phyloP scores from a whole-genome alignment of 108 stramenopile species.

The Nitzschia sp. region DNA sequence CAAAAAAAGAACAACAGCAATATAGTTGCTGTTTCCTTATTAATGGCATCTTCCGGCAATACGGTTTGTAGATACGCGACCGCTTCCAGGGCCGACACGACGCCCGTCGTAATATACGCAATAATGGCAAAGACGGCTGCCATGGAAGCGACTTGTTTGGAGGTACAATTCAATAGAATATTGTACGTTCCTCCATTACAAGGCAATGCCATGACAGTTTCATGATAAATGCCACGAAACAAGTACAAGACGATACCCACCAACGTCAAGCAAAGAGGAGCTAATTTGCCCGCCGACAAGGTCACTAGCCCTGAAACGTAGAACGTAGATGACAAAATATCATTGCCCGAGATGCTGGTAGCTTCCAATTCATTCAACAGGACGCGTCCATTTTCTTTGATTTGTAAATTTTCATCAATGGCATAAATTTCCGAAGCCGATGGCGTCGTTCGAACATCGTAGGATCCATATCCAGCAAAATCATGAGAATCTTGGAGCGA shows the following conservation, averaged over 20 bases:
- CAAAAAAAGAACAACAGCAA: constrained; percentile 58
- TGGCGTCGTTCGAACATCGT: constrained; percentile 34
- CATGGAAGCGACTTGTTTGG: constrained; percentile 61
- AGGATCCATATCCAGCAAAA: constrained; percentile 43
- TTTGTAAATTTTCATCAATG: constrained; percentile 15
- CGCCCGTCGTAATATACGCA: constrained; percentile 76
- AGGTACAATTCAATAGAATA: constrained; percentile 67
- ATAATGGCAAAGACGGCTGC: constrained; percentile 70
- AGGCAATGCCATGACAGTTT: constrained; percentile 73
- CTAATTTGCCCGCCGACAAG: constrained; percentile 55
- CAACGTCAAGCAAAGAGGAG: constrained; percentile 62
- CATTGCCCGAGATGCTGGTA: constrained; percentile 77
- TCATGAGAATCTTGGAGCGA: constrained; percentile 31
- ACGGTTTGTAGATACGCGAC: constrained; percentile 60
- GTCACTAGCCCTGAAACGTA: constrained; percentile 64
- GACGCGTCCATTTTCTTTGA: constrained; percentile 15
- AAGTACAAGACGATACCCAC: constrained; percentile 65
- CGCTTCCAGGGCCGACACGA: constrained; percentile 48
- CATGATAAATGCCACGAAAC: constrained; percentile 68
- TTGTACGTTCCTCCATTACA: constrained; percentile 82
- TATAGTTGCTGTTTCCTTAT: constrained; percentile 43
- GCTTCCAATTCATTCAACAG: constrained; percentile 56
- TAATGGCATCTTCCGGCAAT: constrained; percentile 24
- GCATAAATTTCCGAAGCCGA: constrained; percentile 14
- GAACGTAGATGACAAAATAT: constrained; percentile 57